Conservation (phyloP, 345 rosid species). For the Psidium friedrichsthalianum region DNA sequence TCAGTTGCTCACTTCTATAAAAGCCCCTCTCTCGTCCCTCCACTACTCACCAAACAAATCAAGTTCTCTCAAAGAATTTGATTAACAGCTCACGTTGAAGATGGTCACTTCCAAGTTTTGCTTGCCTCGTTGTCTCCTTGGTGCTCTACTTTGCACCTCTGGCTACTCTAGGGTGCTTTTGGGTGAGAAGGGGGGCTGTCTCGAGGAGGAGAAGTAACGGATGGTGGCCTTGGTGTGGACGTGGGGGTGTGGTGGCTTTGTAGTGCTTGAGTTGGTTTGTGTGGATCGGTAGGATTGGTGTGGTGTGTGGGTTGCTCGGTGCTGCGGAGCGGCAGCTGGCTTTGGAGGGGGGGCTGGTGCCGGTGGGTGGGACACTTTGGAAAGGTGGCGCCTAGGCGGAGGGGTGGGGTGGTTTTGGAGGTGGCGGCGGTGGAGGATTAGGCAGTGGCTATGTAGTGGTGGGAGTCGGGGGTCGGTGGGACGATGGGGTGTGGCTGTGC, state of each 20-base stretch:
- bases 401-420: background rate
- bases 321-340: conserved; percentile 1
- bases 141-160: background rate
- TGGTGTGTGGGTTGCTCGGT: conserved; percentile 8
- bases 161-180: background rate
- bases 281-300: conserved; percentile 15
- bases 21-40: background rate
- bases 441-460: conserved; percentile 9
- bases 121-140: background rate
- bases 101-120: background rate
- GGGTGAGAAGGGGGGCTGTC: background rate
- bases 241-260: conserved; percentile 5
- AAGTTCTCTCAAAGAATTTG: background rate
- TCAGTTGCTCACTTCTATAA: conserved; percentile 3
- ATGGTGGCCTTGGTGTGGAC: background rate
- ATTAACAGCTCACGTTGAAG: background rate
- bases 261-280: too few species aligned
- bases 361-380: conserved; percentile 3
- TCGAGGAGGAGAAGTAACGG: background rate
- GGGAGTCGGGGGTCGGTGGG: conserved; percentile 9
- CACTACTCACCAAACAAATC: conserved; percentile 4
- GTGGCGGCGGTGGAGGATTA: background rate
- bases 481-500: too few species aligned
- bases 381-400: background rate
- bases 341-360: conserved; percentile 6